phyloP scores from a whole-genome alignment of 1,139 yeast genomes.

The Diutina ranongensis region DNA sequence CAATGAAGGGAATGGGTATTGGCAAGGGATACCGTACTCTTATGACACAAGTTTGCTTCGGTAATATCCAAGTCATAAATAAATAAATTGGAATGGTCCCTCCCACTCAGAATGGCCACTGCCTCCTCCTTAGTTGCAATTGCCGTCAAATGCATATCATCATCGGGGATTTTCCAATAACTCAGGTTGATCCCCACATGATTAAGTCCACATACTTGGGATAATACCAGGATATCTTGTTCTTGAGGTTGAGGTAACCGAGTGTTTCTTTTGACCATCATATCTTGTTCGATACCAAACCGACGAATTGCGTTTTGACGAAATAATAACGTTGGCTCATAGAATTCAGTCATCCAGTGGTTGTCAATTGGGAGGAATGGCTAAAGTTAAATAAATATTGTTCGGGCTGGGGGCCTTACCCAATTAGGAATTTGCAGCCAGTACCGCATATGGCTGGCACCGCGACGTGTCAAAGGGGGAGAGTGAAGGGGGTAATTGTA shows the following conservation, averaged over 20 bases:
- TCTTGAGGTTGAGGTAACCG: not conserved
- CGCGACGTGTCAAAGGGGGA: not conserved
- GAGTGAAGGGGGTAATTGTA: not conserved
- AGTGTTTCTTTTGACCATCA: not conserved
- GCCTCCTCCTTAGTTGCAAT: constrained; percentile 30
- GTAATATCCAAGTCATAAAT: constrained; percentile 45
- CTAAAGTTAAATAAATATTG: not conserved
- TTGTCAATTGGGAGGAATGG: not conserved
- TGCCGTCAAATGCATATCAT: constrained; percentile 43
- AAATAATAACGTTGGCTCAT: constrained; percentile 34
- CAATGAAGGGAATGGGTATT: constrained; percentile 56
- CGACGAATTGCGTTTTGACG: constrained; percentile 30
- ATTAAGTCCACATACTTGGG: not conserved
- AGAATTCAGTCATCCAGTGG: constrained; percentile 9
- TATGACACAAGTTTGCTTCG: constrained; percentile 47
- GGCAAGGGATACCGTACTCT: constrained; percentile 63
- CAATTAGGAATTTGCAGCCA: constrained; percentile 1
- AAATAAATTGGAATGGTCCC: constrained; percentile 42
- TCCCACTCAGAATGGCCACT: constrained; percentile 59
- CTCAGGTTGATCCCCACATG: constrained; percentile 32
- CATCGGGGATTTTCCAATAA: constrained; percentile 68
- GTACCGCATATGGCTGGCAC: not conserved
- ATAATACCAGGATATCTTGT: not conserved
- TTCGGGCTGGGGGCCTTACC: not conserved
- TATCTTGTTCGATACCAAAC: not conserved